phyloP scores from a whole-genome alignment of 2,329 filamentous ascomycete species.

The Acephala macrosclerotiorum region DNA sequence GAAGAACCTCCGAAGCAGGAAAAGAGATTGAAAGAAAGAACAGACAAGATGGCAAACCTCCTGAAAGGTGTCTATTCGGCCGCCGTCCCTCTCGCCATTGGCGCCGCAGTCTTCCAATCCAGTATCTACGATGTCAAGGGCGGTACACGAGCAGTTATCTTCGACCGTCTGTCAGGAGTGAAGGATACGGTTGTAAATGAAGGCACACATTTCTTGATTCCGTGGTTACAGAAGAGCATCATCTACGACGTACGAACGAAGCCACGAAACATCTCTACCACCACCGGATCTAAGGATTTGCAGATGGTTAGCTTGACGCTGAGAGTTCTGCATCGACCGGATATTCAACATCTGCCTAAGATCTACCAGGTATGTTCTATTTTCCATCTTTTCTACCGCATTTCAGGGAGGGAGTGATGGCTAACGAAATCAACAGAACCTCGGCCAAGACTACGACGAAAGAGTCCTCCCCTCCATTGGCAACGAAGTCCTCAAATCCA shows the following conservation, averaged over 20 bases:
- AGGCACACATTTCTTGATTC: conserved; percentile 94
- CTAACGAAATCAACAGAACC: conserved; percentile 66
- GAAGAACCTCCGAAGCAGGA: neutral
- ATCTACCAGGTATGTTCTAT: conserved; percentile 86
- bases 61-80: conserved; percentile 70
- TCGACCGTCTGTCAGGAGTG: conserved; percentile 91
- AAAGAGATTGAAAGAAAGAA: conserved; percentile 12
- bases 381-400: too few species aligned
- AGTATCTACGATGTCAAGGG: conserved; percentile 98
- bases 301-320: conserved; percentile 99
- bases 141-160: conserved; percentile 94
- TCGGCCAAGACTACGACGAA: conserved; percentile 98
- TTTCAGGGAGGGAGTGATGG: neutral
- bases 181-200: conserved; percentile 93
- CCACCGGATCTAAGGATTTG: conserved; percentile 97
- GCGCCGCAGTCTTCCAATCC: conserved; percentile 71
- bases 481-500: conserved; percentile 98
- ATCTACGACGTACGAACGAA: conserved; percentile 97
- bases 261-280: conserved; percentile 96
- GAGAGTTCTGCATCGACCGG: conserved; percentile 91
- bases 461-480: conserved; percentile 97
- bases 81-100: conserved; percentile 78
- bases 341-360: conserved; percentile 90
- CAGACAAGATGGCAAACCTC: conserved; percentile 53
- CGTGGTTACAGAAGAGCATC: conserved; percentile 94